Base-by-base conservation (phyloP, 2,329 filamentous ascomycete species). In the Fusarium mundagurra region DNA sequence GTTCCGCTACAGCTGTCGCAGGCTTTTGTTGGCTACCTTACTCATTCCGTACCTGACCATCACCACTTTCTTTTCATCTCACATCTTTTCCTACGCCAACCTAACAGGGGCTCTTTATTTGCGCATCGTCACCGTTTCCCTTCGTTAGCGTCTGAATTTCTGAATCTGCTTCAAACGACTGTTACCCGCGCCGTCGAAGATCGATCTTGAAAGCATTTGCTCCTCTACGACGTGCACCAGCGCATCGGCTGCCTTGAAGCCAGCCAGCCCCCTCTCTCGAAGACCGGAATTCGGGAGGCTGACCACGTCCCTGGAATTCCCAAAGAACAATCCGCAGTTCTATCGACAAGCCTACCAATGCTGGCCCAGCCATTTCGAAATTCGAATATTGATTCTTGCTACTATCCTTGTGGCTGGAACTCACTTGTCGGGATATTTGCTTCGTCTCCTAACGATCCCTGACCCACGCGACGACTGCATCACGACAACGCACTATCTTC, bases 341-440 rank as follows among this genome's bases (percentile, higher is more conserved):
- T 71, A 47, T 64, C 53, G 34, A 45, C 62, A 76, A 74, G 74
- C 71, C 39, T 51, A 76, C 80, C 80, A 81, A 85, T 85, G 83
- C 81, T 80, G 74, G 77, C 79, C 85, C 84, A 86, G 84, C 85
- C 85, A 84, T 85, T 81, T 79, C 77, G 78, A 81, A 79, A 76
- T 79, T 81, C 81, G 82, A 83, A 76, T 69, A 66, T 76, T 79
- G 76, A 82, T 76, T 76, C 77, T 79, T 76, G 76, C 79, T 80
- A 76, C 78, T 80, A 76, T 74, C 64, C 76, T 71, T 75, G 73
- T 71, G 70, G 69, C 72, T 78, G 70, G 76, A 71, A 75, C 75
- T 71, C 67, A 75, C 74, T 71, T 61, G 72, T 69, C 61, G 65
- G 62, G 54, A 61, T 51, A 38, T 55, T 65, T 48, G 67, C 64